Evolutionary conservation across 139 green algal species (phyloP).

Genomic region (Chlamydomonas schloesseri): DNA sequence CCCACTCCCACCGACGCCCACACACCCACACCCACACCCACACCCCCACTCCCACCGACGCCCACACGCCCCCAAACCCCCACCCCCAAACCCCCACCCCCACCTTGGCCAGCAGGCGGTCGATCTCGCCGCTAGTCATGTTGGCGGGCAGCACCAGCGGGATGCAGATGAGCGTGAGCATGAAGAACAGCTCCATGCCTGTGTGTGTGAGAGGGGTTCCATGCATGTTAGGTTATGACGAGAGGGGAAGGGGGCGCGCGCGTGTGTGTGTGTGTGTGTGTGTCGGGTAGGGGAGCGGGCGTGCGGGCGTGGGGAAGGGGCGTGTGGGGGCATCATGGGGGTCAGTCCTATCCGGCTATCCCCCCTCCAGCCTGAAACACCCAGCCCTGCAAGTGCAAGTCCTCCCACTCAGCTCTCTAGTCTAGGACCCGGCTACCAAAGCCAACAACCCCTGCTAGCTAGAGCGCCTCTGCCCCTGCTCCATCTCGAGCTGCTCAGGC

Average conservation of each 20-base stretch:
- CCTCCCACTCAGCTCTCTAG: no score
- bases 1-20: no score
- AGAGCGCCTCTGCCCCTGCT: no score
- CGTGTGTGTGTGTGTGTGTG: neutral
- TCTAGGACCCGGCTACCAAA: no score
- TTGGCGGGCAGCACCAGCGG: constrained; percentile 45
- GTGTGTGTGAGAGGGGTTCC: neutral
- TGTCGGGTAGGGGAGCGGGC: neutral
- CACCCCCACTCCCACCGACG: neutral
- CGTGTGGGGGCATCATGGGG: neutral
- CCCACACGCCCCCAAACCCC: neutral
- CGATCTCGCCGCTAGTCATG: constrained; percentile 32
- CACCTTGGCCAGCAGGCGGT: constrained; percentile 2
- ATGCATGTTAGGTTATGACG: no score
- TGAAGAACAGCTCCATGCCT: constrained; percentile 50
- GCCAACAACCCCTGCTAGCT: no score
- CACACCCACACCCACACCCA: no score
- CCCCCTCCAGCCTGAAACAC: no score
- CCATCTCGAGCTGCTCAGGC: no score
- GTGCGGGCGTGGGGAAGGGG: neutral
- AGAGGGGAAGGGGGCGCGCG: neutral
- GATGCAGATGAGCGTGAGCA: constrained; percentile 30
- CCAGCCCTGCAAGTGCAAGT: no score
- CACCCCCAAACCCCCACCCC: neutral
- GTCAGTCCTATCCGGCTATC: no score